Evolutionary conservation across 2,329 filamentous ascomycete species (phyloP), one percentile per base, ranked within the genome.

Genomic region (Cercospora janseana): DNA sequence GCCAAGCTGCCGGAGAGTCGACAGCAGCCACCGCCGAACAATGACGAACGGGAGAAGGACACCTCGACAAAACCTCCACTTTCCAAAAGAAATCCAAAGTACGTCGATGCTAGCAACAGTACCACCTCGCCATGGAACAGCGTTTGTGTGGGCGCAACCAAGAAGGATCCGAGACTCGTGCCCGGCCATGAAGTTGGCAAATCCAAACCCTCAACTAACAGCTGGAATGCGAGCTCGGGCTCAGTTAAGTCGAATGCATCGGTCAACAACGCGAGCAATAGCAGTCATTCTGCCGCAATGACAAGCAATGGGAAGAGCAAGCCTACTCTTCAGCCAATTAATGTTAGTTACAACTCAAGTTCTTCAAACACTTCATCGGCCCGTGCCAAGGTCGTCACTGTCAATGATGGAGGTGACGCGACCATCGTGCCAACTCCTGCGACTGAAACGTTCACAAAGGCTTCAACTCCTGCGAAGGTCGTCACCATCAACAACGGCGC

Each of bases 101-200:
- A 46, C 15, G 44, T 46, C n/a, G 44, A 46, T 18, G 31, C 44
- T 12, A 24, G 29, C 7, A 46, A 20, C 44, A 46, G 44, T 24
- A 46, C 44, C 13, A 37, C 20, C 2, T 46, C 44, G 1, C 44
- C 44, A 1, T 29, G 32, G 9, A 31, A 46, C 26, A 15, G n/a
- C 4, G n/a, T 46, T n/a, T 6, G 32, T 24, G 16, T 10, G 9
- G 32, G 31, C 13, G 38, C n/a, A 24, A 12, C 2, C 10, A 15
- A 13, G n/a, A 13, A 13, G 10, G 44, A 46, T 18, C 31, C 44
- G 8, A 15, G 32, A 23, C 37, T 27, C n/a, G 23, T 24, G 3
- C 20, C 20, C 13, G 16, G 16, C n/a, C 35, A 38, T 23, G 26
- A 21, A 10, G 18, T 24, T 23, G 35, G 20, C 4, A 20, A 38